These are phyloP conservation scores for Mycena sp. DNA, from an alignment of 1,284 basidiomycete genomes.

Conservation along the genomic window DNA sequence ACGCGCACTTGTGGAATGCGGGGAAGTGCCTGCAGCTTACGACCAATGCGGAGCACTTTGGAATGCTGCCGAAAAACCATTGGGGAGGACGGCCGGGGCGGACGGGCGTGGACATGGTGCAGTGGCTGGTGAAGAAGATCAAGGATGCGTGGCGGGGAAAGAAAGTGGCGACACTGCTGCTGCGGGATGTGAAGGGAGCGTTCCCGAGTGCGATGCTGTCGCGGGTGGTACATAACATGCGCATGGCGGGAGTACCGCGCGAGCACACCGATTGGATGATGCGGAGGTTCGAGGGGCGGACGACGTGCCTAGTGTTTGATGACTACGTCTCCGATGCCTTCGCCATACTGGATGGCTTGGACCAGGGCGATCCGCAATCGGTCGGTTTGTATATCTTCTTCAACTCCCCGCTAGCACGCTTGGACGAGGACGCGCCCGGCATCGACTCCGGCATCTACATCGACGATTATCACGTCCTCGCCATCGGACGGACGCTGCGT, in stretches of 20 bases:
- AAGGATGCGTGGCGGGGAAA: slow-evolving; percentile 35
- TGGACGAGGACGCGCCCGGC: slow-evolving; percentile 25
- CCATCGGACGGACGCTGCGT: slow-evolving; percentile 4
- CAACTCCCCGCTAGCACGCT: slow-evolving; percentile 36
- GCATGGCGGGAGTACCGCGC: slow-evolving; percentile 27
- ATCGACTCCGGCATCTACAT: neutral
- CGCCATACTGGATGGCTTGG: slow-evolving; percentile 37
- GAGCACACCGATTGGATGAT: slow-evolving; percentile 23
- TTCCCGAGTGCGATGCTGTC: slow-evolving; percentile 42
- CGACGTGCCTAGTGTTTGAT: slow-evolving; percentile 2
- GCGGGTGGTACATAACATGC: slow-evolving; percentile 43
- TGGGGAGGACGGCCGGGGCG: slow-evolving; percentile 39
- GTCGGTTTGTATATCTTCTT: slow-evolving; percentile 42
- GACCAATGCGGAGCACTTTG: slow-evolving; percentile 25
- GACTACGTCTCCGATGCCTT: slow-evolving; percentile 25
- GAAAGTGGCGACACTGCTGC: slow-evolving; percentile 37
- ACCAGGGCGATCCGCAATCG: slow-evolving; percentile 42
- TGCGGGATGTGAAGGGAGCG: slow-evolving; percentile 44
- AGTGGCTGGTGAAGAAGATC: slow-evolving; percentile 33
- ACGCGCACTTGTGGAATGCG: neutral
- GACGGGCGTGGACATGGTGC: slow-evolving; percentile 37
- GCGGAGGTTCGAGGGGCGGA: slow-evolving; percentile 19
- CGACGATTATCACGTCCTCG: slow-evolving; percentile 27
- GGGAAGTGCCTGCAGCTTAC: neutral
- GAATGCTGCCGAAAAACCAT: slow-evolving; percentile 34